Base-by-base conservation (phyloP, 2,329 filamentous ascomycete genomes). In the Fusarium sp. region DNA sequence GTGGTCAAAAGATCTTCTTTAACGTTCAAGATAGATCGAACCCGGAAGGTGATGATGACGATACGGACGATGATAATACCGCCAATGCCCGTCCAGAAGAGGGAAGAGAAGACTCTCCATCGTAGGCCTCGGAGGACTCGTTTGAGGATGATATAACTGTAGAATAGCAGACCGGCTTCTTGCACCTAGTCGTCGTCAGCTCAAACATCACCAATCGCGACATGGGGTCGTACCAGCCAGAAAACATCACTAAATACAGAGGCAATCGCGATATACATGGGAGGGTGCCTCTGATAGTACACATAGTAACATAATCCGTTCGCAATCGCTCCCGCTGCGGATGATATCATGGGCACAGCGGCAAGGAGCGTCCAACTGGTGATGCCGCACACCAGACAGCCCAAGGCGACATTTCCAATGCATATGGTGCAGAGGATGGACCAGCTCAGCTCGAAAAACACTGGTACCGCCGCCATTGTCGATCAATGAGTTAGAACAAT, bases 81-180 rank as follows among this genome's bases (percentile, higher is more conserved):
- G 1, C 81, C 78, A 22, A 89, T 76, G 52, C 88, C 85, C 2
- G 83, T 83, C 62, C 87, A 89, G 68, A 89, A 85, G 7, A 90
- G 81, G 2, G 76, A 74, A 50, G 82, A 78, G 60, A 87, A 87
- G 3, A 84, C 76, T 8, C 78, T 76, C 60, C 76, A 74, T 13
- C 72, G 68, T 8, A 59, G 58, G 49, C 82, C 81, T 56, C 80
- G 81, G 3, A 87, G 78, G 17, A 86, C 80, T 25, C 83, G 80
- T 15, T 79, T 80, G 2, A 87, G 77, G 50, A 85, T 84, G 33
- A 84, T 78, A 69, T 84, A 87, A 56, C 84, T 85, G 44, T 82
- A 82, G 54, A 82, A 79, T 0, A 80, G 78, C n/a, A 82, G 56
- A 1, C 80, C 80, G 7, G 78, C 79, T 73, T 82, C 80, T 74